Conservation (phyloP, 345 rosid species). For the Citrus sp. region DNA sequence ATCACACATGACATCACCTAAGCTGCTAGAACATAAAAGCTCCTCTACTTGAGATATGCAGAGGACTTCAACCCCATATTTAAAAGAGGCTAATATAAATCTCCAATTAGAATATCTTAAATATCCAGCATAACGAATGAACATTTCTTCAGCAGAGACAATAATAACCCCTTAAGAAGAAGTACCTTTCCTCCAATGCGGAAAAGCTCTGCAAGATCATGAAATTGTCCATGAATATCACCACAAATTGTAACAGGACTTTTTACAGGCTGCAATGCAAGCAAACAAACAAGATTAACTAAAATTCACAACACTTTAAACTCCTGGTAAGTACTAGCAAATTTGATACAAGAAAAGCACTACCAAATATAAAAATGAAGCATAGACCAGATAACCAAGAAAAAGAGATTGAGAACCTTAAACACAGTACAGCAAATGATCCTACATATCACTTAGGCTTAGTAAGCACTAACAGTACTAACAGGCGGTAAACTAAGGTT, state of each 20-base stretch:
- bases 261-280: constrained; percentile 70
- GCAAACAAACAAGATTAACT: background rate
- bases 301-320: background rate
- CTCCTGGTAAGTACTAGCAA: background rate
- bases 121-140: background rate
- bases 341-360: background rate
- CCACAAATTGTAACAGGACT: constrained; percentile 97
- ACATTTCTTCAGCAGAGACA: background rate
- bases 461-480: background rate
- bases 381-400: background rate
- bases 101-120: background rate
- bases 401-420: background rate
- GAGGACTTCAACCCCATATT: background rate
- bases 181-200: constrained; percentile 93
- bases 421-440: background rate
- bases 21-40: background rate
- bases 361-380: background rate
- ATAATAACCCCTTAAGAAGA: constrained; percentile 1
- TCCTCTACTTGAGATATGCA: background rate
- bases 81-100: background rate
- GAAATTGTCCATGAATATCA: constrained; percentile 96
- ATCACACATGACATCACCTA: background rate
- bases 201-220: constrained; percentile 98
- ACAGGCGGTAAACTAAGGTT: background rate
- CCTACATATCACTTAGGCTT: background rate